Conservation (phyloP, 1,284 basidiomycete genomes). For the Tilletia setariae region DNA sequence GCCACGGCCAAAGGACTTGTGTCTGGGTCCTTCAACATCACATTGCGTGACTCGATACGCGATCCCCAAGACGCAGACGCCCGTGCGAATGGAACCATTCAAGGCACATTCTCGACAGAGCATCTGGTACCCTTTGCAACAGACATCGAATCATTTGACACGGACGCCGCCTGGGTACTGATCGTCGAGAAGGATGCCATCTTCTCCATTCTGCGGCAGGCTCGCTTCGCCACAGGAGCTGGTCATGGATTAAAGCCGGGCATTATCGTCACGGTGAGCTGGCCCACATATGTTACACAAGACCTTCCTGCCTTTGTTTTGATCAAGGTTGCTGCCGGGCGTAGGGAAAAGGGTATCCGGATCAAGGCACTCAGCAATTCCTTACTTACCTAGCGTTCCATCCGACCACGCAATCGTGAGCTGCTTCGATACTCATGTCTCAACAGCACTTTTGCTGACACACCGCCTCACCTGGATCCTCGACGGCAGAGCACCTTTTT, state of each 20-base stretch:
- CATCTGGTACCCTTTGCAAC: constrained; percentile 23
- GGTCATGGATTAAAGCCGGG: neutral
- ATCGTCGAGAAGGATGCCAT: constrained; percentile 47
- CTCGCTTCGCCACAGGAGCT: constrained; percentile 5
- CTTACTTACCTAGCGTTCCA: constrained; percentile 15
- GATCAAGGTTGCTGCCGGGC: neutral
- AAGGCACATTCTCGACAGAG: constrained; percentile 13
- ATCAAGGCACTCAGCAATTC: constrained; percentile 30
- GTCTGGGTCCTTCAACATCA: constrained; percentile 21
- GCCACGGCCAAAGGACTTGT: constrained; percentile 37
- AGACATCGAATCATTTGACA: constrained; percentile 15
- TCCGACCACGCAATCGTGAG: no score
- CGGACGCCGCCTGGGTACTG: constrained; percentile 26
- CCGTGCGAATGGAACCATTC: neutral
- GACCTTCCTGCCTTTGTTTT: neutral
- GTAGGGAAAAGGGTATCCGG: constrained; percentile 44
- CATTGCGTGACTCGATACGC: no score
- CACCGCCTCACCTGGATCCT: constrained; percentile 15
- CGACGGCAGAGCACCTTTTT: constrained; percentile 16
- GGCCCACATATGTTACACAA: neutral
- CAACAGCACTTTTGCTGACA: no score
- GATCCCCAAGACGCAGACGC: neutral
- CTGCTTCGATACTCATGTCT: neutral
- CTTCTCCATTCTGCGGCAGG: constrained; percentile 28
- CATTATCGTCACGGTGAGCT: constrained; percentile 14